Evolutionary conservation across 2,329 filamentous ascomycete species (phyloP), one percentile per base, ranked within the genome.

Genomic region (Sclerotinia trifoliorum): DNA sequence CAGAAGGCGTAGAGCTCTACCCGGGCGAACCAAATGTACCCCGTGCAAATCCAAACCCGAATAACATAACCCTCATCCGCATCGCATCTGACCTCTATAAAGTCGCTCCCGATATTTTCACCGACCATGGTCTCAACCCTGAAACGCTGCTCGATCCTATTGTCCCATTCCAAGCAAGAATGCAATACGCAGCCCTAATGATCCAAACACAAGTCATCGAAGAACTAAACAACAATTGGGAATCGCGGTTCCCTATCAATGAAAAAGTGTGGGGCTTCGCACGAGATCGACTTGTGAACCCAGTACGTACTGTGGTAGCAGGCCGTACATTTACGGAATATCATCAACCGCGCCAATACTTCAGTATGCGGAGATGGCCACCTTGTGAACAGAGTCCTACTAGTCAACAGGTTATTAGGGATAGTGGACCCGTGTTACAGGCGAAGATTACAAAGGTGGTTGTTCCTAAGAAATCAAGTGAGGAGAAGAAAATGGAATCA

Each of bases 201-300:
- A 39, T 67, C 3, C 57, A 64, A 57, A 71, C 72, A 60, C 71
- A 76, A 60, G 68, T 75, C n/a, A 26, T 76, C 3, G 71, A 75
- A 46, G 75, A 77, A 55, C 21, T 70, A 8, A 74, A 71, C 63
- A 76, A 76, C 44, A 74, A 74, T 39, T 75, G 74, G 70, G 75
- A 77, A 46, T 65, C 69, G 5, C 57, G 70, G 3, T 75, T 76
- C 46, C 73, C 74, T 3, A 71, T 72, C 24, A 69, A 72, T 10
- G 74, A 76, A 42, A 67, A 71, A 7, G 71, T 76, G 4, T 77
- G 75, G 75, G 71, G 73, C 29, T 76, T 76, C 63, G 74, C 74
- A 5, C 44, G 54, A 1, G 63, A 69, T 11, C 62, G 71, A 15
- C 19, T 72, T 5, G 32, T 49, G 1, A 46, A 46, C 2, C 56